These are phyloP conservation scores for Lolium perenne DNA, from an alignment of 176 grass and related monocot species.

Conservation along the genomic window DNA sequence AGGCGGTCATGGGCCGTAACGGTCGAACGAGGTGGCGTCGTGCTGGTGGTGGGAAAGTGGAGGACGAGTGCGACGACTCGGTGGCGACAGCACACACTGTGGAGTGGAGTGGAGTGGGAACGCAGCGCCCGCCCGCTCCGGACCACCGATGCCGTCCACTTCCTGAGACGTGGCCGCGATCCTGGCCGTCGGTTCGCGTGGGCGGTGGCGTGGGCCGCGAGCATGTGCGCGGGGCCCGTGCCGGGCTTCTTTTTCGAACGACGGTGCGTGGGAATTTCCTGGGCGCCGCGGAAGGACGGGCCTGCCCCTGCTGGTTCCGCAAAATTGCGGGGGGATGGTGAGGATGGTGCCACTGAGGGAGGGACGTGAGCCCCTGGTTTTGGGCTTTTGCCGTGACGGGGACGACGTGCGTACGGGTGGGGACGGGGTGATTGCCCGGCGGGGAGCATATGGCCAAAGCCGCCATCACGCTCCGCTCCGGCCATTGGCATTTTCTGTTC, in stretches of 20 bases:
- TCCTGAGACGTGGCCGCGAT: background rate
- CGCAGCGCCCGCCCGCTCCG: background rate
- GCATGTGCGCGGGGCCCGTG: conserved; percentile 42
- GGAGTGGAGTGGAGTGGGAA: conserved; percentile 37
- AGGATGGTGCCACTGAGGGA: conserved; percentile 21
- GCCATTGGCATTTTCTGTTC: background rate
- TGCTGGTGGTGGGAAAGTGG: conserved; percentile 24
- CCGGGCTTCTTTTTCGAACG: conserved; percentile 37
- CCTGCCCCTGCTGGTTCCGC: background rate
- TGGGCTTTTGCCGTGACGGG: background rate
- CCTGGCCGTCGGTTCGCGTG: background rate
- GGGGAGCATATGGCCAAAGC: background rate
- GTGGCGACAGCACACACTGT: background rate
- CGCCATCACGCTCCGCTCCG: background rate
- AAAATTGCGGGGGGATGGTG: background rate
- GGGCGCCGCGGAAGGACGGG: background rate
- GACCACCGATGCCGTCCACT: background rate
- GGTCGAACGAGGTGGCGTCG: conserved; percentile 34
- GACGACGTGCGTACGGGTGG: conserved; percentile 1
- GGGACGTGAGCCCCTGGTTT: background rate
- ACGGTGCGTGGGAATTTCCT: conserved; percentile 12
- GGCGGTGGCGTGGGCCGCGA: background rate
- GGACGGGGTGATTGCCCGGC: background rate
- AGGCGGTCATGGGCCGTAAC: conserved; percentile 36
- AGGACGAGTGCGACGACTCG: conserved; percentile 14